Evolutionary conservation across 2,329 filamentous ascomycete species (phyloP).

Genomic region (Metarhizium sp.): DNA sequence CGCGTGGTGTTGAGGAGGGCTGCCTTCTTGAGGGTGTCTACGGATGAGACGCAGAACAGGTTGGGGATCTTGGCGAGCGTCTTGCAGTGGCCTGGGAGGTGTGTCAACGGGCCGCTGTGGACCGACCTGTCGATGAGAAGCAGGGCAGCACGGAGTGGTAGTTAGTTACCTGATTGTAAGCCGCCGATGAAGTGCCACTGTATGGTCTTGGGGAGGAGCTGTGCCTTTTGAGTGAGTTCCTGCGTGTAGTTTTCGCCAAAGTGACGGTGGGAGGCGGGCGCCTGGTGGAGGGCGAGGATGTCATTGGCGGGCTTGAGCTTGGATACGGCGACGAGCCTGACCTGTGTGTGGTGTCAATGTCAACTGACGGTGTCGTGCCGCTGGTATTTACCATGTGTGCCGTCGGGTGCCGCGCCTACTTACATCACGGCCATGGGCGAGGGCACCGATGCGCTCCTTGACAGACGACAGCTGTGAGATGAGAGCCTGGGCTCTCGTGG

Average conservation of each 20-base stretch:
- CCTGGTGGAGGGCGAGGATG: conserved; percentile 70
- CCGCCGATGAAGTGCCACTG: conserved; percentile 97
- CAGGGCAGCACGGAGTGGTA: no score
- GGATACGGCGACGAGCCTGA: conserved; percentile 87
- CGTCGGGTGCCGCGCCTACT: conserved; percentile 13
- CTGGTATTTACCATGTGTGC: no score
- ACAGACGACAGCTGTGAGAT: conserved; percentile 53
- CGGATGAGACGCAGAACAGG: conserved; percentile 83
- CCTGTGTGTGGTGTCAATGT: conserved; percentile 29
- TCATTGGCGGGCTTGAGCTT: conserved; percentile 93
- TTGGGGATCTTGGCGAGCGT: conserved; percentile 78
- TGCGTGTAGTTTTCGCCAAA: conserved; percentile 97
- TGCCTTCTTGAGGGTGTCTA: conserved; percentile 84
- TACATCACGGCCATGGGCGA: conserved; percentile 45
- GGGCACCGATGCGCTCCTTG: conserved; percentile 45
- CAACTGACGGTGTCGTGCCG: neutral
- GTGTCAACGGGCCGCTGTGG: neutral
- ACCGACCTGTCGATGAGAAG: neutral
- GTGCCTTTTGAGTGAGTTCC: conserved; percentile 80
- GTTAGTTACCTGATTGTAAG: conserved; percentile 59
- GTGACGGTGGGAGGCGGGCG: conserved; percentile 53
- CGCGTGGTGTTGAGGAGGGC: conserved; percentile 70
- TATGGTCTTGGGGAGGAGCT: conserved; percentile 65
- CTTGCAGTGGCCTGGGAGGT: conserved; percentile 71
- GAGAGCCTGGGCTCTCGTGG: conserved; percentile 52